Base-by-base conservation (phyloP, 176 grass and related monocot genomes). In the Raddia guianensis region DNA sequence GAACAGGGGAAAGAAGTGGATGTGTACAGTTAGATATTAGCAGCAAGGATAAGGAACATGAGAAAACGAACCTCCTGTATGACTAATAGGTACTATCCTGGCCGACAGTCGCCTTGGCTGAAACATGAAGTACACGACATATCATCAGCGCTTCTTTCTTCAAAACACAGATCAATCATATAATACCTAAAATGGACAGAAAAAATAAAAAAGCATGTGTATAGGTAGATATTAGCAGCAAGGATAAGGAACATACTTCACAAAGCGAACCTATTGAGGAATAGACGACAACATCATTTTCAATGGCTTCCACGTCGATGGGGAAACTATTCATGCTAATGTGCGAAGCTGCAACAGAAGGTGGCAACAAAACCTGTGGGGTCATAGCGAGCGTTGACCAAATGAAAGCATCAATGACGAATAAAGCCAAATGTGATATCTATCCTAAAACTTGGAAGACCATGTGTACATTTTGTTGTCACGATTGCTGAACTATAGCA, bases 281-380 rank as follows among this genome's bases (percentile, higher is more conserved):
- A 88, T 84, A 93, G 42, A 95, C 73, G 70, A 90, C 49, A 47
- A 85, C 77, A 66, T 94, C 92, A 85, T 94, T 89, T 71, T 94
- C 86, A 6, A 86, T 84, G 33, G 43, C 86, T 10, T 87, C 92
- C 19, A 94, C 86, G 53, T 89, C 79, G 8, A 91, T 94, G 27
- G 82, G 84, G 12, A 46, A 85, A 76, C 68, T 79, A 71, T 82
- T 78, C 72, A 74, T 75, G 40, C 83, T 86, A 79, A 73, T 79
- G 35, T 76, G 66, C 34, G 68, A 58, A 12, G 3, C 61, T 75
- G 19, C 15, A 81, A 44, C 52, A 82, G 82, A 9, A 3, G 8
- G 60, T 62, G 78, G 21, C 49, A 19, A 47, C 79, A 63, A 59
- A 63, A 46, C 8, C 49, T 77, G 85, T 42, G 72, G 50, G 11